Conservation (phyloP, 495 filamentous ascomycete genomes). For the Wilcoxina mikolae region DNA sequence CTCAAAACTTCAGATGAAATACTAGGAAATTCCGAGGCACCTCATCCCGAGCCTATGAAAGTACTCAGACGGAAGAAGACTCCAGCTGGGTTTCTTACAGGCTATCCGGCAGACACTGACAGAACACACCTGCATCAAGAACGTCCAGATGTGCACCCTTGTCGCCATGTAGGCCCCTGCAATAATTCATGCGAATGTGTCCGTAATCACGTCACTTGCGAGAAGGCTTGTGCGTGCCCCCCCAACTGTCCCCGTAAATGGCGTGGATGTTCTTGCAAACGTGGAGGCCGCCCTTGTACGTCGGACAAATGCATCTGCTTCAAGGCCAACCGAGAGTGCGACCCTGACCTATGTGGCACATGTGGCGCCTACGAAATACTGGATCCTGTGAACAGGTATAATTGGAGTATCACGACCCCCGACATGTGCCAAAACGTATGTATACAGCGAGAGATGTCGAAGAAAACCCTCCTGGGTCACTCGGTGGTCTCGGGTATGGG, state of each 20-base stretch:
- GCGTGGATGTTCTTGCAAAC: constrained; percentile 49
- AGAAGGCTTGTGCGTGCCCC: constrained; percentile 49
- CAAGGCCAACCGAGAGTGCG: constrained; percentile 52
- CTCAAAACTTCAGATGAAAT: not conserved
- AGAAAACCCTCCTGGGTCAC: constrained; percentile 46
- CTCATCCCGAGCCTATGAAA: not conserved
- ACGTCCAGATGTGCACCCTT: constrained; percentile 24
- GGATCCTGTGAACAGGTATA: constrained; percentile 43
- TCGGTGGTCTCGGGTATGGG: constrained; percentile 51
- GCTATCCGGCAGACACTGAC: constrained; percentile 26
- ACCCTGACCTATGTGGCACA: constrained; percentile 48
- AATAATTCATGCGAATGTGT: constrained; percentile 22
- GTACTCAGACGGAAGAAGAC: constrained; percentile 24
- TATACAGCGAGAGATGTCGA: constrained; percentile 46
- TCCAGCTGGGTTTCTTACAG: constrained; percentile 11
- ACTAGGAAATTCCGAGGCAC: not conserved
- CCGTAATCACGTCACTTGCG: constrained; percentile 42
- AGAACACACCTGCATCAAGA: constrained; percentile 23
- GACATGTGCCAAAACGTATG: constrained; percentile 46
- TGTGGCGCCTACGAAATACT: constrained; percentile 50
- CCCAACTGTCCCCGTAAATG: constrained; percentile 47
- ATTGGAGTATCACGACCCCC: constrained; percentile 35
- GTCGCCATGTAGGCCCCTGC: constrained; percentile 23
- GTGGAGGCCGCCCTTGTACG: constrained; percentile 37
- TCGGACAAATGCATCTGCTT: constrained; percentile 44